Base-by-base conservation (phyloP, 805 yeast genomes). In the Schizosaccharomyces osmophilus region DNA sequence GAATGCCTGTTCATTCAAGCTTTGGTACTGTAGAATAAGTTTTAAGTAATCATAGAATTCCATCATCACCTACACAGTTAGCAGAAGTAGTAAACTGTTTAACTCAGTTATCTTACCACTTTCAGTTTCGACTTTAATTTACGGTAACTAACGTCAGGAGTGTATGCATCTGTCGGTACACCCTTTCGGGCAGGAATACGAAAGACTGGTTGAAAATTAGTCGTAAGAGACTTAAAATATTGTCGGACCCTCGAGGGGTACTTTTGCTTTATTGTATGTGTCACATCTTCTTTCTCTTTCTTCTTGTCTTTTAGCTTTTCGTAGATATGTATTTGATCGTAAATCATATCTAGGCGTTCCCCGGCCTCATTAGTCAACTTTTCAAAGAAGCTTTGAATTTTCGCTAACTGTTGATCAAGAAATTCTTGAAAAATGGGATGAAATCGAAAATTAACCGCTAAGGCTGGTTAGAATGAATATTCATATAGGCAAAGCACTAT, bases 1-100 rank as follows among this genome's bases (percentile, higher is more conserved):
- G 67, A 89, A 81, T 0, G 94, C 98, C 0, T 95, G 88, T 39
- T 88, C 77, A 71, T 93, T 93, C 66, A 89, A 71, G 59, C 82
- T 75, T 65, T 86, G 77, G 70, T 82, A 93, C 0, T 86, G 83
- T 64, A 79, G 79, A 60, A 85, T 72, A 43, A 86, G 75, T 63
- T 85, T 85, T 64, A 87, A 73, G 8, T 85, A 79, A 63, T 90
- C 76, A 69, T 87, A 87, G 65, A 78, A 83, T 67, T 87, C 95
- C 62, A 80, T 72, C 32, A 83, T 69, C 0, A 94, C 94, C 39
- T 75, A 73, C 83, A 62, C 86, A 72, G 72, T 82, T 85, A 64
- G 83, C 74, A 65, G 82, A 74, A 2, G 94, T 93, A 60, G 76
- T 75, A 45, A 77, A 72, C 67, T 82, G 84, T 0, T 88, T 82